A percentile compares a stretch with the other conserved stretches of the same genome.
These are phyloP conservation scores for Trichosporon ovoides DNA, from an alignment of 1,284 basidiomycete genomes.

Conservation along the genomic window DNA sequence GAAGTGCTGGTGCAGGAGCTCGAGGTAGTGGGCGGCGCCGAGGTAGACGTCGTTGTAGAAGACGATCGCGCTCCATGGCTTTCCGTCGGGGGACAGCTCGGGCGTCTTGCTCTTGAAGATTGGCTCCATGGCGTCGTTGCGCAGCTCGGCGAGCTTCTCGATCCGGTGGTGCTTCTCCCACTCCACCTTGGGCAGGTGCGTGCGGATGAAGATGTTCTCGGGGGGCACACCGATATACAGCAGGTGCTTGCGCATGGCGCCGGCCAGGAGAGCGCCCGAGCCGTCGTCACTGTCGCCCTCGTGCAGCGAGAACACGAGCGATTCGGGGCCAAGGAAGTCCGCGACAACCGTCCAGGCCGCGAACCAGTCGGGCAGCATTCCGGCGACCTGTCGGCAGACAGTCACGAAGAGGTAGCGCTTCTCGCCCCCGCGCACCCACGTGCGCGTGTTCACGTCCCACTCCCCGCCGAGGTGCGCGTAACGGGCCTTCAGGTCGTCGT, in stretches of 20 bases:
- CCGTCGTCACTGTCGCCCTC: constrained; percentile 42
- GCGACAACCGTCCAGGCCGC: constrained; percentile 43
- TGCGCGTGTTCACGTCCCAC: constrained; percentile 26
- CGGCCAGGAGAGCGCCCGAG: constrained; percentile 26
- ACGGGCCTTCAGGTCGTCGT: constrained; percentile 30
- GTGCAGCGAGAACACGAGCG: constrained; percentile 35
- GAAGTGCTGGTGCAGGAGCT: constrained; percentile 49
- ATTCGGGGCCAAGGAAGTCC: constrained; percentile 43
- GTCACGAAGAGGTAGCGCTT: constrained; percentile 37
- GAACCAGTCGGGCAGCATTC: constrained; percentile 46
- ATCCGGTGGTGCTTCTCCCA: constrained; percentile 47
- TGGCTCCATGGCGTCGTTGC: constrained; percentile 48
- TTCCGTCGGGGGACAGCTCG: constrained; percentile 38
- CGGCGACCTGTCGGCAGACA: constrained; percentile 42
- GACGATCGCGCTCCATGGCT: constrained; percentile 43
- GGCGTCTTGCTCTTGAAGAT: constrained; percentile 37
- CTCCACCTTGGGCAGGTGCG: constrained; percentile 33
- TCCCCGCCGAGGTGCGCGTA: constrained; percentile 36
- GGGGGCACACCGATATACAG: constrained; percentile 44
- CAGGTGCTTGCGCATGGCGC: constrained; percentile 38
- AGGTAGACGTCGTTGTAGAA: constrained; percentile 52
- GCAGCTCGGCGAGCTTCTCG: constrained; percentile 45
- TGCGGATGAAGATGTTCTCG: constrained; percentile 39
- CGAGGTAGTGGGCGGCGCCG: constrained; percentile 48
- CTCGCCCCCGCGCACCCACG: constrained; percentile 27